Base-by-base conservation (phyloP, 257 asterid genomes). In the Parsonsia alboflavescens region DNA sequence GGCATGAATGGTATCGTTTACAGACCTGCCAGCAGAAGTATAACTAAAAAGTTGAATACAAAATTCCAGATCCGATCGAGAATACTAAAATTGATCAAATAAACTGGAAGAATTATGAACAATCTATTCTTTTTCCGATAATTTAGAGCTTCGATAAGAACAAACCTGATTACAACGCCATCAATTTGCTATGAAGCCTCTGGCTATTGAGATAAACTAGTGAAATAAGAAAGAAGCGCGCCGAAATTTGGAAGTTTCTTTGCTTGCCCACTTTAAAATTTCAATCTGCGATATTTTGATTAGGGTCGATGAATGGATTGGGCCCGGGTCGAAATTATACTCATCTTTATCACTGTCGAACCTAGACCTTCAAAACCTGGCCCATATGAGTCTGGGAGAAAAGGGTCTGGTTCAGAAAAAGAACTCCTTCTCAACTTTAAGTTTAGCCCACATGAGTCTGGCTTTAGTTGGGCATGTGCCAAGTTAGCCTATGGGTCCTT, bases 1-100 rank as follows among this genome's bases (percentile, higher is more conserved):
- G 72, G 70, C 80, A 77, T 77, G 69, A 22, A 21, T 22, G 39
- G 24, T 68, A 57, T 58, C 61, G 52, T 75, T 22, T 0, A 3
- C 2, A 56, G 15, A 33, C 66, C 80, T 76, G 65, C 17, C 36
- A 77, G 42, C 21, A 3, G 24, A 74, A 66, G 33, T 21, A 21
- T 19, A 30, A 52, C 17, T 28, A 48, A 19, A 45, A 48, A 6
- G 17, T 22, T 41, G 42, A 16, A 30, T 28, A 12, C 58, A 24
- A 6, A 2, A 12, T 30, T 50, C 74, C 44, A 52, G 59, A 70
- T 70, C 74, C 62, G 7, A 16, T 0, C 22, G 17, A 50, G 21
- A 50, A 17, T 19, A 10, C 10, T 17, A 17, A 19, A 70, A 30
- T 21, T 16, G 12, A 70, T 50, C 59, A 15, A 46, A 49, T 5